Conservation (phyloP, 1,139 yeast genomes). For the Nakaseomyces kungkrabaensis region DNA sequence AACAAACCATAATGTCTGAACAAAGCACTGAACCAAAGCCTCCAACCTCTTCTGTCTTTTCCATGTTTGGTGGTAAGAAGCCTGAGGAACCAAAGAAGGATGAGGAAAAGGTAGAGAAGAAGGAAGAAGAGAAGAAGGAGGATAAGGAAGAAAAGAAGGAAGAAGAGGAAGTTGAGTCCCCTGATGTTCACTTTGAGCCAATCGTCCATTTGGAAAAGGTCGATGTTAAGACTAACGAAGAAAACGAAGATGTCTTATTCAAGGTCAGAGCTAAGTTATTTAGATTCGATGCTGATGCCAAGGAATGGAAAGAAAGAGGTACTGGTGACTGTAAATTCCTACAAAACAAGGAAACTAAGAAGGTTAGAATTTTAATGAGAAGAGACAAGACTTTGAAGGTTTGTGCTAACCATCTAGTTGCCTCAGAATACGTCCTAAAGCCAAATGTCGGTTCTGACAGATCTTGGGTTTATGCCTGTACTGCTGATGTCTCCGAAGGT, state of each 20-base stretch:
- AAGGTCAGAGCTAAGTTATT: slow-evolving; percentile 92
- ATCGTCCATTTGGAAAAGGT: slow-evolving; percentile 90
- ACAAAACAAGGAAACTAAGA: slow-evolving; percentile 71
- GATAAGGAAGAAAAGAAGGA: slow-evolving; percentile 38
- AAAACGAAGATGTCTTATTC: slow-evolving; percentile 79
- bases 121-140: slow-evolving; percentile 29
- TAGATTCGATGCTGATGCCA: slow-evolving; percentile 70
- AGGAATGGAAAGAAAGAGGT: slow-evolving; percentile 99
- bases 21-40: slow-evolving; percentile 31
- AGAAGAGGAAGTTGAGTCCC: slow-evolving; percentile 77
- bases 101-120: slow-evolving; percentile 31
- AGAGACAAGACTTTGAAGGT: slow-evolving; percentile 97
- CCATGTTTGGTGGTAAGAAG: slow-evolving; percentile 78
- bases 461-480: slow-evolving; percentile 94
- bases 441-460: slow-evolving; percentile 96
- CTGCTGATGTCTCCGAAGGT: slow-evolving; percentile 94
- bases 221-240: slow-evolving; percentile 95
- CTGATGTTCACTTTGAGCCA: slow-evolving; percentile 95
- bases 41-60: slow-evolving; percentile 71
- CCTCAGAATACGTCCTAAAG: slow-evolving; percentile 75
- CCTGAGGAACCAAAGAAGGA: slow-evolving; percentile 31
- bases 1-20: slow-evolving; percentile 25
- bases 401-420: slow-evolving; percentile 91
- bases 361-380: slow-evolving; percentile 91
- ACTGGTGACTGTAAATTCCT: slow-evolving; percentile 96